Percentiles rank a stretch among this genome's conserved stretches.
phyloP scores from a whole-genome alignment of 2,329 filamentous ascomycete species.

The Nemania abortiva region DNA sequence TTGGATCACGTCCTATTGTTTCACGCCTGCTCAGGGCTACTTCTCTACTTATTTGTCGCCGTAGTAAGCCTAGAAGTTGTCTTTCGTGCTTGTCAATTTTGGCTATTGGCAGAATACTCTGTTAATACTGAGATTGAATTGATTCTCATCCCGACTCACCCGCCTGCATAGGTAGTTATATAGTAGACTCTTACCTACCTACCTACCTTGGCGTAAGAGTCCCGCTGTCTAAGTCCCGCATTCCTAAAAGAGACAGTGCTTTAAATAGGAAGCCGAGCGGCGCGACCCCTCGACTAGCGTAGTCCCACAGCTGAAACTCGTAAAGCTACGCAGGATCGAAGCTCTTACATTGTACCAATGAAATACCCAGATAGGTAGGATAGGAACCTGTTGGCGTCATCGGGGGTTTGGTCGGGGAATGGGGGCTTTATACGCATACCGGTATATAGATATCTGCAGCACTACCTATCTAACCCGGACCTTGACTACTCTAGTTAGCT shows the following conservation, averaged over 20 bases:
- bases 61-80: background rate
- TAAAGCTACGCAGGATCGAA: slow-evolving; percentile 37
- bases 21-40: background rate
- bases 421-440: slow-evolving; percentile 10
- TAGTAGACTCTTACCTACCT: background rate
- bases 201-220: background rate
- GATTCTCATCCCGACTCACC: background rate
- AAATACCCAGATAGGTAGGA: slow-evolving; percentile 6
- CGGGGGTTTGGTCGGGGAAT: background rate
- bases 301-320: slow-evolving; percentile 38
- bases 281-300: slow-evolving; percentile 27
- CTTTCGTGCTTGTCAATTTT: background rate
- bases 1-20: slow-evolving; percentile 2
- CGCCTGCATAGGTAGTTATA: background rate
- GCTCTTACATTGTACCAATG: slow-evolving; percentile 21
- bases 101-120: background rate
- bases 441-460: background rate
- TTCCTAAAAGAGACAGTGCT: slow-evolving; percentile 34
- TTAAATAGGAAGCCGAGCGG: slow-evolving; percentile 37
- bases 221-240: slow-evolving; percentile 23
- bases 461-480: slow-evolving; percentile 3
- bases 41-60: background rate
- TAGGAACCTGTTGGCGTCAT: background rate
- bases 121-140: background rate
- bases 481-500: slow-evolving; percentile 8